Percentiles rank a stretch among this genome's conserved stretches.
Conservation (phyloP, 1,284 basidiomycete species). For the Meira miltonrushii region DNA sequence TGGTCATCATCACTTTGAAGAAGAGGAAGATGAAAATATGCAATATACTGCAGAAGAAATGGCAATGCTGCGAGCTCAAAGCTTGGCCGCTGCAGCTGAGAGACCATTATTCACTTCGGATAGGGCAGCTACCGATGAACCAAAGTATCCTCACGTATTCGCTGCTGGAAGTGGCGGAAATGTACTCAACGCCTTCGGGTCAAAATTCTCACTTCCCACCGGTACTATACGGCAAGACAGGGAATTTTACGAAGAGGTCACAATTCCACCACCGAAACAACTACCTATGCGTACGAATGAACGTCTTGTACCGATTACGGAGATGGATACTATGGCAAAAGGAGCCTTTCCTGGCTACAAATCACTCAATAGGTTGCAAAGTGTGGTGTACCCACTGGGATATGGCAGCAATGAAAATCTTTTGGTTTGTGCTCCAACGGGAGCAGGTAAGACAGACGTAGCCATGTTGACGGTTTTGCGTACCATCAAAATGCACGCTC, state of each 20-base stretch:
- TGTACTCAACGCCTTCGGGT: conserved; percentile 67
- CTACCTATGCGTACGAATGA: conserved; percentile 73
- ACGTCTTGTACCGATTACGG: conserved; percentile 66
- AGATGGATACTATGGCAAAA: conserved; percentile 71
- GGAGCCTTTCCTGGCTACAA: conserved; percentile 88
- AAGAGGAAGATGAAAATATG: conserved; percentile 43
- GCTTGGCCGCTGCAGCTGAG: conserved; percentile 63
- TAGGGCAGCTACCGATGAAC: conserved; percentile 59
- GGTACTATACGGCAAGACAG: conserved; percentile 69
- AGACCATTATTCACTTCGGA: conserved; percentile 64
- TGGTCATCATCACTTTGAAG: conserved; percentile 25
- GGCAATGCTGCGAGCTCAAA: conserved; percentile 64
- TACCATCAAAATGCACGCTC: conserved; percentile 70
- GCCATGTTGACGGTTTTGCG: conserved; percentile 91
- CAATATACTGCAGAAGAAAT: conserved; percentile 60
- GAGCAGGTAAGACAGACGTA: conserved; percentile 90
- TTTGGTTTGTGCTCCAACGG: conserved; percentile 61
- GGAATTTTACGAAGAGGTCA: conserved; percentile 66
- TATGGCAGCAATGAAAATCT: conserved; percentile 94
- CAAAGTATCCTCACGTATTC: conserved; percentile 79
- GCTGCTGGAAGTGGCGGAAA: conserved; percentile 67
- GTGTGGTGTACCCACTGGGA: conserved; percentile 86
- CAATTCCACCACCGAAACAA: conserved; percentile 75
- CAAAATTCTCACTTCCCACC: conserved; percentile 72
- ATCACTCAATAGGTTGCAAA: conserved; percentile 88